Evolutionary conservation across 2,329 filamentous ascomycete genomes (phyloP).

Genomic region (Pseudogymnoascus sp.): DNA sequence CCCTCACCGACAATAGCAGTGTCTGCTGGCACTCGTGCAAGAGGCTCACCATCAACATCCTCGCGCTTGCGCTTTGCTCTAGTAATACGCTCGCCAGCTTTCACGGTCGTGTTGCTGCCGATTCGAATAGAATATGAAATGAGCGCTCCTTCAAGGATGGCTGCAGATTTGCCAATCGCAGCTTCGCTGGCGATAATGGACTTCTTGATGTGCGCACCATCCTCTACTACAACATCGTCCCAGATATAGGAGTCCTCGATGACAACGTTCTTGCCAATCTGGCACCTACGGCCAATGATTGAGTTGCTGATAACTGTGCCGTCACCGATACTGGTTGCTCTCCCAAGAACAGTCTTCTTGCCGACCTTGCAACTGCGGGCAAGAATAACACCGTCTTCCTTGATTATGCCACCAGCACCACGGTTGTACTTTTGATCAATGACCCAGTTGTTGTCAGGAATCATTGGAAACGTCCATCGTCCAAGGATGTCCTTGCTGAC

Average conservation of each 20-base stretch:
- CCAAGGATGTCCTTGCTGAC: constrained; percentile 80
- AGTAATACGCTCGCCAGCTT: constrained; percentile 31
- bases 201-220: constrained; percentile 60
- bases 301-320: constrained; percentile 63
- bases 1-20: constrained; percentile 45
- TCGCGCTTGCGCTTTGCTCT: constrained; percentile 32
- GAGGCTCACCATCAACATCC: constrained; percentile 21
- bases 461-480: constrained; percentile 81
- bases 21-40: constrained; percentile 35
- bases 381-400: constrained; percentile 69
- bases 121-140: constrained; percentile 73
- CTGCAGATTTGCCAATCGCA: constrained; percentile 61
- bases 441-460: constrained; percentile 80
- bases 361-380: constrained; percentile 63
- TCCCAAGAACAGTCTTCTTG: constrained; percentile 65
- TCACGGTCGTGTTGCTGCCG: constrained; percentile 47
- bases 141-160: constrained; percentile 62
- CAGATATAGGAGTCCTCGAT: constrained; percentile 79
- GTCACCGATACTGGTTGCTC: constrained; percentile 65
- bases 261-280: constrained; percentile 74
- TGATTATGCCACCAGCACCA: constrained; percentile 61
- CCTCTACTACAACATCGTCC: constrained; percentile 72
- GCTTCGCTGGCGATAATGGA: constrained; percentile 70
- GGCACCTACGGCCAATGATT: constrained; percentile 75
- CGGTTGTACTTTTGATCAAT: constrained; percentile 68